Evolutionary conservation across 2,329 filamentous ascomycete species (phyloP), one percentile per base, ranked within the genome.

Genomic region (Simplicillium sp.): DNA sequence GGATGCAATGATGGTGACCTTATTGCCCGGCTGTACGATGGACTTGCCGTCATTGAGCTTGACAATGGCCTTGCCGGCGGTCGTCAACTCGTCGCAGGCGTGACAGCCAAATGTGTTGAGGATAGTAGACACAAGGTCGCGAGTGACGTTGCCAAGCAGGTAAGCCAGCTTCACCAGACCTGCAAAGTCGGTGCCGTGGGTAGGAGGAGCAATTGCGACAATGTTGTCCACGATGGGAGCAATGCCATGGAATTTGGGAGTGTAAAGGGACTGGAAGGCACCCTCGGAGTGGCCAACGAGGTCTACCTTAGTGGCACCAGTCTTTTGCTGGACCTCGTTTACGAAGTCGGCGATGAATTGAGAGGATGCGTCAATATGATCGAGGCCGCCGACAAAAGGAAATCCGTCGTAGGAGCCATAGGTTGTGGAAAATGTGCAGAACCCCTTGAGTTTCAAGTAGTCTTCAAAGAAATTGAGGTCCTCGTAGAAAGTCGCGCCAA

Each of bases 251-350:
- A 51, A 46, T 35, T 50, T 51, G 34, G 50, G 36, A 14, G 38
- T 43, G 41, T 51, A 52, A 13, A 52, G 39, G 11, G 45, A n/a
- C 37, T 48, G 48, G 33, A 52, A 47, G 17, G 33, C 50, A 18
- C 50, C 50, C 36, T 52, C 50, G 16, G 47, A 50, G 39, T 52
- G 50, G 15, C 50, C 49, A 29, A 51, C 43, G 7, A 52, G 28
- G 36, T 52, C 50, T 13, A 52, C 37, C 40, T 48, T 48, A n/a
- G 11, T 14, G n/a, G 49, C 43, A 7, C 44, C 46, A 3, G 50
- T 53, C 34, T 39, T 41, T 13, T 34, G 13, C 9, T 40, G 31
- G 14, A 53, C 50, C 25, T 47, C 25, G 1, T 29, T 34, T 34
- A 53, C 37, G 28, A 51, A 47, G 29, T 33, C 42, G 31, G 46